These are phyloP conservation scores for Ophiocordyceps robertsii DNA, from an alignment of 2,329 filamentous ascomycete species.

Conservation along the genomic window DNA sequence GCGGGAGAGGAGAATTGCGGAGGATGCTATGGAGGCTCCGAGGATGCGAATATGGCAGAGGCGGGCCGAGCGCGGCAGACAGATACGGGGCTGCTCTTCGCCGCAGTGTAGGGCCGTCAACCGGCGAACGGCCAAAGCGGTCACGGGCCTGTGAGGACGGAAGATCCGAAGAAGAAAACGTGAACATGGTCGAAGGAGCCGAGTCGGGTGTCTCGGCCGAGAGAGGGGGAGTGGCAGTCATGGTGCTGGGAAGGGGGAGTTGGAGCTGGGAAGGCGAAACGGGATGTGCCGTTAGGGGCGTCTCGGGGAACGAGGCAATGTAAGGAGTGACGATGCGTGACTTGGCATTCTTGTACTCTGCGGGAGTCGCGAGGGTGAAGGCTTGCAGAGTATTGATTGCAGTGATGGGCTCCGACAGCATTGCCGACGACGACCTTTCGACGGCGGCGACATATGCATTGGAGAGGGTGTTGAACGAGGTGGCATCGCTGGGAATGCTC, in stretches of 20 bases:
- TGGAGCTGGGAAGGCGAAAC: constrained; percentile 33
- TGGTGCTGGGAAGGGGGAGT: constrained; percentile 37
- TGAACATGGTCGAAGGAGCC: constrained; percentile 27
- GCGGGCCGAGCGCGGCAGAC: neutral
- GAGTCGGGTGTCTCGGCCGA: constrained; percentile 38
- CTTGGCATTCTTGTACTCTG: constrained; percentile 17
- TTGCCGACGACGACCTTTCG: constrained; percentile 37
- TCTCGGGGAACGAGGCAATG: constrained; percentile 35
- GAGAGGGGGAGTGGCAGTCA: constrained; percentile 46
- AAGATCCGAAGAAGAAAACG: constrained; percentile 26
- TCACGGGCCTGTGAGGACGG: constrained; percentile 4
- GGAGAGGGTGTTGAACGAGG: constrained; percentile 52
- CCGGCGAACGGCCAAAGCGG: constrained; percentile 2
- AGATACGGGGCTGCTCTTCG: constrained; percentile 2
- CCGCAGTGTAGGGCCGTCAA: constrained; percentile 6
- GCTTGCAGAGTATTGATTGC: constrained; percentile 30
- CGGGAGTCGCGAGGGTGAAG: constrained; percentile 15
- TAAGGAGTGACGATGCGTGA: constrained; percentile 28
- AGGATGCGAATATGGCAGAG: constrained; percentile 42
- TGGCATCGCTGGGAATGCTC: constrained; percentile 39
- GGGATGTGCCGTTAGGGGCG: constrained; percentile 37
- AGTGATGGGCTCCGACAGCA: constrained; percentile 31
- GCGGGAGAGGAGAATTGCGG: constrained; percentile 50
- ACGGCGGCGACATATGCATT: constrained; percentile 52
- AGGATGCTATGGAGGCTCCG: constrained; percentile 49